Base-by-base conservation (phyloP, 208 protist genomes). In the Leishmania braziliensis region DNA sequence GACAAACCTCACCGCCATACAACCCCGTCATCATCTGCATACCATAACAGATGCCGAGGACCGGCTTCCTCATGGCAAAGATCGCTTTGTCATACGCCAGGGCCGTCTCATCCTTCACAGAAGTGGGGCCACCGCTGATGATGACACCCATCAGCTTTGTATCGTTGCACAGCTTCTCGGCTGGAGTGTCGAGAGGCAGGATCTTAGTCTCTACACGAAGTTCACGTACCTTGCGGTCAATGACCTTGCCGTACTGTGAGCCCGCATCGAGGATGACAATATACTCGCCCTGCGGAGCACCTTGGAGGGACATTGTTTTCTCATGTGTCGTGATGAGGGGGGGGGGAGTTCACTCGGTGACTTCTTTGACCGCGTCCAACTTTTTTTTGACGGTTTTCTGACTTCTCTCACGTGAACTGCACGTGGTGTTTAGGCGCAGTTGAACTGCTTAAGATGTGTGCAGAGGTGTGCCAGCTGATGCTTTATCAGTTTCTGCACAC, bases 21-120 rank as follows among this genome's bases (percentile, higher is more conserved):
- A 81, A 54, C 48, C 85, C 84, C 69, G 92, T 90, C 58, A 99
- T 85, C 39, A 99, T 89, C 89, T 99, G 98, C 92, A 99, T 98
- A n/a, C 99, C 99, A 82, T 99, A 99, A 90, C 99, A 99, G 76
- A 99, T 99, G 78, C 99, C 98, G 2, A 99, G 83, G 8, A 99
- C 84, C 1, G 98, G 98, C 74, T 97, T 92, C 58, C 89, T 88
- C 16, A 94, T 71, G n/a, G 71, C 80, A 81, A 99, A 98, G 26
- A 99, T 76, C 26, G 82, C 80, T 20, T 74, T 43, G 79, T 97
- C 91, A 76, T 91, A 98, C 36, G 79, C 75, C 18, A 98, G 98
- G 23, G 98, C 98, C 43, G 96, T 94, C 3, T 60, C 72, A 53
- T 95, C 91, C 84, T 99, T 95, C 20, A 98, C 90, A 6, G 91